Evolutionary conservation across 192 early-diverging fungal species (phyloP).

Genomic region (Coemansia sp.): DNA sequence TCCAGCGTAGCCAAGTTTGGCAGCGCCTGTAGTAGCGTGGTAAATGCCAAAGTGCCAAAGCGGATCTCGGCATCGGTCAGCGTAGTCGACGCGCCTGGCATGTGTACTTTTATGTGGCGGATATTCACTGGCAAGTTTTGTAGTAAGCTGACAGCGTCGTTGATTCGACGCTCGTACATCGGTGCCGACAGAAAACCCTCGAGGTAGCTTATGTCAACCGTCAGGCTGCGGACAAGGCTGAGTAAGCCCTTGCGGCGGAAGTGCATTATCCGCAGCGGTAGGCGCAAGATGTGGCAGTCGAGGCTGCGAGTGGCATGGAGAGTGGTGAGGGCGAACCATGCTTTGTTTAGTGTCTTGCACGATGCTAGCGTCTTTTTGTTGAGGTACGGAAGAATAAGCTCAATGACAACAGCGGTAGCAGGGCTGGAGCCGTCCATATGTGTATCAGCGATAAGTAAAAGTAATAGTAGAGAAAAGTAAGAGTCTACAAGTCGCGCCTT

Average conservation of each 20-base stretch:
- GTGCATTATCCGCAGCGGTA: conserved; percentile 49
- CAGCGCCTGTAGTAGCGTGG: conserved; percentile 30
- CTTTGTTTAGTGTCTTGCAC: conserved; percentile 45
- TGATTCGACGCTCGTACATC: conserved; percentile 47
- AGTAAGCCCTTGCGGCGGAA: conserved; percentile 43
- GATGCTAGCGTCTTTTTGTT: conserved; percentile 23
- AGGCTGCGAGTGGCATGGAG: conserved; percentile 42
- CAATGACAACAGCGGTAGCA: conserved; percentile 42
- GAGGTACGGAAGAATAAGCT: conserved; percentile 44
- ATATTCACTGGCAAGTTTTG: conserved; percentile 20
- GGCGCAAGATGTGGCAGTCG: conserved; percentile 48
- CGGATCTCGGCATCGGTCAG: conserved; percentile 43
- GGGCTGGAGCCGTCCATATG: conserved; percentile 50
- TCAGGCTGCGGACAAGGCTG: conserved; percentile 37
- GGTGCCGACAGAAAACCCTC: conserved; percentile 48
- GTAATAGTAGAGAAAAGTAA: neutral
- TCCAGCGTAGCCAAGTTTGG: conserved; percentile 37
- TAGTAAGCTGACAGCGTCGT: conserved; percentile 27
- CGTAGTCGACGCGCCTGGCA: conserved; percentile 25
- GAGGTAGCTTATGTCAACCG: conserved; percentile 47
- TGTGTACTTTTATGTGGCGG: conserved; percentile 42
- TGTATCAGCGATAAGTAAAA: neutral
- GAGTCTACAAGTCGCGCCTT: neutral
- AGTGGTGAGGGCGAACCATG: conserved; percentile 44
- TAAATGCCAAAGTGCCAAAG: conserved; percentile 37